These are phyloP conservation scores for Malassezia yamatoensis DNA, from an alignment of 1,284 basidiomycete genomes.

Conservation along the genomic window DNA sequence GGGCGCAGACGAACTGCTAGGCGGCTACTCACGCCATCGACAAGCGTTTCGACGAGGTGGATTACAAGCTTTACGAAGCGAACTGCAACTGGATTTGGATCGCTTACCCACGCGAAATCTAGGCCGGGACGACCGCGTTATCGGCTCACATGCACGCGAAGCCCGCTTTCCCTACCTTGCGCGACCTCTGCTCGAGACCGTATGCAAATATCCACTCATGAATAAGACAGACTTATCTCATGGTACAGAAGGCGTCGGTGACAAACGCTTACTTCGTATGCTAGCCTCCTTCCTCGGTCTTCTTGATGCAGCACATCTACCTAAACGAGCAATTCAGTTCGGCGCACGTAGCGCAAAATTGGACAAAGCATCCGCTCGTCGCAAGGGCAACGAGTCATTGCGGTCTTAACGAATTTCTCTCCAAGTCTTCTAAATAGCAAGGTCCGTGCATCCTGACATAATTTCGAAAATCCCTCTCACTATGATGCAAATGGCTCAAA, in stretches of 20 bases:
- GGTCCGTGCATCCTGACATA: not conserved
- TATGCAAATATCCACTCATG: conserved; percentile 66
- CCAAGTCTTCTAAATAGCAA: too few relatives aligned
- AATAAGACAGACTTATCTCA: conserved; percentile 59
- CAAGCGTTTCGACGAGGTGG: conserved; percentile 55
- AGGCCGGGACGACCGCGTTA: conserved; percentile 82
- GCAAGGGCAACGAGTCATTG: conserved; percentile 31
- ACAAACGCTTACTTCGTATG: conserved; percentile 69
- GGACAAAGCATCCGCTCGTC: conserved; percentile 52
- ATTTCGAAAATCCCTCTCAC: not conserved
- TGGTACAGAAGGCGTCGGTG: conserved; percentile 54
- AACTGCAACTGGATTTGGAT: conserved; percentile 85
- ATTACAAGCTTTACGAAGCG: conserved; percentile 58
- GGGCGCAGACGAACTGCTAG: conserved; percentile 88
- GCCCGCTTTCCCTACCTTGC: conserved; percentile 50
- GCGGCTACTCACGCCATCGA: conserved; percentile 83
- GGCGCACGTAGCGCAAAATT: conserved; percentile 81
- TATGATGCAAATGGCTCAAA: not conserved
- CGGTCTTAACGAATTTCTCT: not conserved
- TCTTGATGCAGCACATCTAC: conserved; percentile 55
- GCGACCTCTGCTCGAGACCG: conserved; percentile 26
- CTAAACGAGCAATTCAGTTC: conserved; percentile 95
- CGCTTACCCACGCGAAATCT: conserved; percentile 80
- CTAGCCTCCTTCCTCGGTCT: conserved; percentile 24
- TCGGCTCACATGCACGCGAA: conserved; percentile 79